Conservation (phyloP, 164 flowering plant genomes). For the Pachysandra terminalis region DNA sequence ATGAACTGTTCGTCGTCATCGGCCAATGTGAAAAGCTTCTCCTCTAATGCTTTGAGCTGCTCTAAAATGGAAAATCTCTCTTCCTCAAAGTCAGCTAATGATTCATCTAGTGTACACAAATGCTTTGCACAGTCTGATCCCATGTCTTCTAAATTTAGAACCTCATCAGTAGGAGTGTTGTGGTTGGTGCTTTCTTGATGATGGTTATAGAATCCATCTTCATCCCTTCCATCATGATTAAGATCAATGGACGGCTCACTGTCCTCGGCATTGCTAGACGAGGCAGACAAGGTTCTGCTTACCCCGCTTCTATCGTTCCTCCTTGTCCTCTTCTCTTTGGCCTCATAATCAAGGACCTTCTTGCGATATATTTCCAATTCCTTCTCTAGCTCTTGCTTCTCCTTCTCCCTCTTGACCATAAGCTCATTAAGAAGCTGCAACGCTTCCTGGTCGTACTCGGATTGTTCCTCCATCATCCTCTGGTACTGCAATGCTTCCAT, state of each 20-base stretch:
- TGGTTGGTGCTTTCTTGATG: slow-evolving; percentile 33
- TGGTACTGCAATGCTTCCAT: too few relatives aligned
- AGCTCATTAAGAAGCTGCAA: slow-evolving; percentile 80
- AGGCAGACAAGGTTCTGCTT: slow-evolving; percentile 49
- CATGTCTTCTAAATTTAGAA: slow-evolving; percentile 42
- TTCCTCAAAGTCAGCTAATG: slow-evolving; percentile 70
- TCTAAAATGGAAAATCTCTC: slow-evolving; percentile 76
- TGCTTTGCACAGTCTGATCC: slow-evolving; percentile 20
- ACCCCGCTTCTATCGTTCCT: slow-evolving; percentile 35
- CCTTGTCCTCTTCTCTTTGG: slow-evolving; percentile 37
- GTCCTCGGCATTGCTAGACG: slow-evolving; percentile 56
- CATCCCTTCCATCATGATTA: slow-evolving; percentile 51
- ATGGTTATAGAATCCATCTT: slow-evolving; percentile 23
- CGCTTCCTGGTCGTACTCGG: slow-evolving; percentile 88
- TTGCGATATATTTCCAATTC: too few relatives aligned
- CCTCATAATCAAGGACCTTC: slow-evolving; percentile 49
- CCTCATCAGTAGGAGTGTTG: slow-evolving; percentile 52
- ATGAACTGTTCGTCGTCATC: slow-evolving; percentile 49
- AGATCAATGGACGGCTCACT: slow-evolving; percentile 57
- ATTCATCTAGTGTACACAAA: slow-evolving; percentile 37
- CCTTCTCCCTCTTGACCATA: too few relatives aligned
- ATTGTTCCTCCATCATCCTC: too few relatives aligned
- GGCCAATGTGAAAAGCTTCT: slow-evolving; percentile 60
- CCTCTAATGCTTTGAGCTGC: slow-evolving; percentile 77
- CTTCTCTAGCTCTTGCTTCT: too few relatives aligned